Conservation (phyloP, 495 filamentous ascomycete genomes). For the Neurospora sp. region DNA sequence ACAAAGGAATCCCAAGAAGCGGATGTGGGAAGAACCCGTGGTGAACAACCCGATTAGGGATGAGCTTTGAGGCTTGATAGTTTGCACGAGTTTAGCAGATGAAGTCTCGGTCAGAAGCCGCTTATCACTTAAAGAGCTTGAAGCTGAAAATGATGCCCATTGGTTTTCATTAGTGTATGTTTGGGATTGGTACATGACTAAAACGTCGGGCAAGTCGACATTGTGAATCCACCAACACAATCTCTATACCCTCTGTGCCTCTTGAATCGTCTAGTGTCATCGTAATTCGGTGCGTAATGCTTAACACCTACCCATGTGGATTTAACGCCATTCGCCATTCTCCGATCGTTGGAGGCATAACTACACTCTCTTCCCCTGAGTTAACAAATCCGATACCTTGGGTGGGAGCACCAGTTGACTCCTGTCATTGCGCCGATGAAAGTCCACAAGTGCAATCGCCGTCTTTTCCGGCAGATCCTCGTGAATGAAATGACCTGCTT, state of each 20-base stretch:
- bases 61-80: conserved; percentile 38
- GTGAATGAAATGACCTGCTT: conserved; percentile 93
- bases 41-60: conserved; percentile 33
- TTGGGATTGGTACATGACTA: neutral
- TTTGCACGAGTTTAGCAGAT: neutral
- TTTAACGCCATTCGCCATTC: neutral
- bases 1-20: conserved; percentile 54
- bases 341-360: neutral
- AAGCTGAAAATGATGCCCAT: neutral
- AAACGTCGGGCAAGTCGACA: neutral
- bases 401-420: conserved; percentile 76
- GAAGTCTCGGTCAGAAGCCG: neutral
- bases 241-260: too few species aligned
- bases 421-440: conserved; percentile 82
- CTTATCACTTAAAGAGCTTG: neutral
- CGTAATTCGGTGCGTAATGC: neutral
- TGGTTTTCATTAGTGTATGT: neutral
- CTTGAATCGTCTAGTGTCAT: too few species aligned
- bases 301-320: neutral
- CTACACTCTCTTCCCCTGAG: conserved; percentile 43
- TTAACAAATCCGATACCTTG: conserved; percentile 60
- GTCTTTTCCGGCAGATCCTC: conserved; percentile 88
- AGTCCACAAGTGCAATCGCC: conserved; percentile 75
- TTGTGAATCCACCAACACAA: neutral
- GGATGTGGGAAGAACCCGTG: conserved; percentile 65